Evolutionary conservation across 23 red algal genomes (phyloP).

Genomic region (Cyanidiococcus yangmingshanensis): DNA sequence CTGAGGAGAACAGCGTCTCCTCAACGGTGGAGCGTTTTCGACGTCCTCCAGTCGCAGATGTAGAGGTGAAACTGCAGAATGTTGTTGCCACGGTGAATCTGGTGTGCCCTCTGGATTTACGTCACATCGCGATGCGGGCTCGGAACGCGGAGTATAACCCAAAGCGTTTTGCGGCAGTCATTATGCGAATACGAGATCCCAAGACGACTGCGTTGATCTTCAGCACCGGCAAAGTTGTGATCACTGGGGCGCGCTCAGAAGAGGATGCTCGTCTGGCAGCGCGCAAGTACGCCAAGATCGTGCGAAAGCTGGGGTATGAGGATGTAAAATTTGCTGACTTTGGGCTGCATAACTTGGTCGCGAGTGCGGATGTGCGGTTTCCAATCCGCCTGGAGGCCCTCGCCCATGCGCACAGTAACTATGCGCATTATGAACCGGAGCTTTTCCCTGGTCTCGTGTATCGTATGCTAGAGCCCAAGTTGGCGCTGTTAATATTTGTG

Average conservation of each 20-base stretch:
- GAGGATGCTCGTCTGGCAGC: constrained; percentile 66
- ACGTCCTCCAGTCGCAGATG: background rate
- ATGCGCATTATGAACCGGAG: constrained; percentile 95
- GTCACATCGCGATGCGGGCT: constrained; percentile 74
- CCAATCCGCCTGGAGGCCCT: constrained; percentile 92
- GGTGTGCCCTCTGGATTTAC: constrained; percentile 72
- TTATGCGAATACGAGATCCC: constrained; percentile 96
- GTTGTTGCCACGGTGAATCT: constrained; percentile 87
- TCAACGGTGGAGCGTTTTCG: background rate
- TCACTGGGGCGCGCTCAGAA: constrained; percentile 87
- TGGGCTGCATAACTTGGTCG: constrained; percentile 94
- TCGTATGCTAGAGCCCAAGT: constrained; percentile 88
- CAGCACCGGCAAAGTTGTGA: constrained; percentile 92
- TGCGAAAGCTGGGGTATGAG: constrained; percentile 88
- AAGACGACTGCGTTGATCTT: constrained; percentile 98
- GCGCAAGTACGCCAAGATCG: constrained; percentile 89
- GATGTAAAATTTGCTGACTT: constrained; percentile 92
- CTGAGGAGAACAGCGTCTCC: background rate
- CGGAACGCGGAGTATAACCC: constrained; percentile 99
- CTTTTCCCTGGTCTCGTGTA: constrained; percentile 97
- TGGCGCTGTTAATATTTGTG: constrained; percentile 98
- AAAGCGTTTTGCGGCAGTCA: constrained; percentile 99
- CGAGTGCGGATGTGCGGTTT: constrained; percentile 82
- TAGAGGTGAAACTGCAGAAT: constrained; percentile 51
- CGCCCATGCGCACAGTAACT: constrained; percentile 72